Evolutionary conservation across 805 yeast genomes (phyloP), one percentile per base, ranked within the genome.

Genomic region (Ogataea nakhonphanomensis): DNA sequence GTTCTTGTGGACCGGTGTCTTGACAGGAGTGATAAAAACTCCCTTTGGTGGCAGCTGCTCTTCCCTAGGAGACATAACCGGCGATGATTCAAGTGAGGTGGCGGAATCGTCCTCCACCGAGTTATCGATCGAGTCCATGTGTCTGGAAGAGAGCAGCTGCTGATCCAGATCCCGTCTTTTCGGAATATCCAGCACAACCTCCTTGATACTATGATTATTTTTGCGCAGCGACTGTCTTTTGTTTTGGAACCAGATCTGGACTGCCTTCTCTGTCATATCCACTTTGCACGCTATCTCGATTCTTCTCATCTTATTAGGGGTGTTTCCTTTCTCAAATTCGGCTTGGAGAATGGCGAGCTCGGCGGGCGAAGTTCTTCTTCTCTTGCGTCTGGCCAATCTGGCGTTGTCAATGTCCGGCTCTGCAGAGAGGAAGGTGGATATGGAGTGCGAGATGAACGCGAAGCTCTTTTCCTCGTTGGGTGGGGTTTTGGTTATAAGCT

Each of bases 171-270:
- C 57, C n/a, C 40, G 50, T 24, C 53, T 36, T 27, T 49, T 34
- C 5, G 62, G 60, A 25, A 56, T 48, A 36, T 56, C 56, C 17
- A 58, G 45, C 9, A 54, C 48, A 11, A 56, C 57, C 31, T 61
- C 67, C 43, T 66, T 71, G 20, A 44, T 41, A 31, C 27, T 46
- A 15, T 45, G 50, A 33, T 48, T 51, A 26, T 49, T 49, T 52
- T 81, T 78, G 55, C 89, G 75, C 48, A 83, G 65, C 26, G 90
- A 74, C 64, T 91, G 97, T 62, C 99, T 78, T 62, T 81, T 85
- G 65, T 93, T 93, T 66, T 93, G 99, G 67, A 93, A 93, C 99
- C 99, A 93, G 48, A 91, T 88, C 67, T 93, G 99, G 25, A 93
- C 95, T 2, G 97, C 96, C 62, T 90, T 88, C 62, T 90, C 97